Base-by-base conservation (phyloP, 169 alveolate genomes). In the Plasmodium malariae region DNA sequence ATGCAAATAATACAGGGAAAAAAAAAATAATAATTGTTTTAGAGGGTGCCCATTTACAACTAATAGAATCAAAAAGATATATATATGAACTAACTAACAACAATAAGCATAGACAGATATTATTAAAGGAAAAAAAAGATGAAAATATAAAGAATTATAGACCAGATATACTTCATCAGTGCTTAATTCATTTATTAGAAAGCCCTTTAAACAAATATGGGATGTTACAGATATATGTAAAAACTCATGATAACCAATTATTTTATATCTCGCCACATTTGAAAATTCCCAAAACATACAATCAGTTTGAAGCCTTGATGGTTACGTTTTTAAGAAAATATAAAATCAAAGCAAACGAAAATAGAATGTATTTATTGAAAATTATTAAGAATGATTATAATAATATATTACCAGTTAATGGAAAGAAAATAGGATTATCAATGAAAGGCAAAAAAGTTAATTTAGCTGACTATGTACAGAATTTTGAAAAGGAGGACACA, bases 101-200 rank as follows among this genome's bases (percentile, higher is more conserved):
- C 30, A 43, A n/a, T 26, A 83, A 83, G 9, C 80, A 68, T 67
- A 83, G 67, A 59, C 51, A 83, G 24, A 37, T 83, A 11, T 78
- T 78, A 74, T 24, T 37, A 43, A 49, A 57, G n/a, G 30, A 9
- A 34, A 24, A 74, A 32, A 43, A 26, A 11, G 70, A 92, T 30
- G 65, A 88, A 30, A 62, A 88, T 34, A 86, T 92, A 59, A 93
- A 95, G 91, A 96, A 96, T 45, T 95, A 92, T 63, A 85, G 98
- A 55, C 96, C 96, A 5, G 98, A 96, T 54, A 96, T 96, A 17
- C 87, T 96, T 45, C 98, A 96, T 93, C 98, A 96, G 74, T 96
- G 97, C 67, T 74, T 96, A 34, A 88, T 96, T 67, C 93, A 94
- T 54, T 92, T 96, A 59, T 89, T 95, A 86, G 98, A 96, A 89